Evolutionary conservation across 257 asterid genomes (phyloP).

Genomic region (Solanum chiquidenum): DNA sequence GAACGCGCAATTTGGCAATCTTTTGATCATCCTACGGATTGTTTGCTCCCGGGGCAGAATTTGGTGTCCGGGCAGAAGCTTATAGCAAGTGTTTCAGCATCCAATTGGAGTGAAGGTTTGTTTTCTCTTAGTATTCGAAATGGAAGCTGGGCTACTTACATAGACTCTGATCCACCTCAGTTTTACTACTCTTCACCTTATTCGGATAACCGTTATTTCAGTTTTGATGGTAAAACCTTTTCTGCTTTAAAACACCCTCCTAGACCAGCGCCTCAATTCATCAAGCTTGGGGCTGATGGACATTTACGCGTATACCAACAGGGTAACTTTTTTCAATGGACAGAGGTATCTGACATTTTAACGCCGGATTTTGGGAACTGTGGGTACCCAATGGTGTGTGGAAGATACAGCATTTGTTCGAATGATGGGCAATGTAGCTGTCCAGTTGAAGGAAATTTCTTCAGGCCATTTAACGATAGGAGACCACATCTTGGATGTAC

Average conservation of each 20-base stretch:
- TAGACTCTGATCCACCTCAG: background rate
- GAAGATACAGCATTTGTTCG: background rate
- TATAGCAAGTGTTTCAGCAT: background rate
- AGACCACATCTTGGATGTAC: background rate
- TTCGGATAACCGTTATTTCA: background rate
- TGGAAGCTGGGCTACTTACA: background rate
- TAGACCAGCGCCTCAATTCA: background rate
- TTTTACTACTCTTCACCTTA: background rate
- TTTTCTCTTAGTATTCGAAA: background rate
- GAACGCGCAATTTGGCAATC: background rate
- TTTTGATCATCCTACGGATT: constrained; percentile 7
- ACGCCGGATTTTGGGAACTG: background rate
- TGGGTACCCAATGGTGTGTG: background rate
- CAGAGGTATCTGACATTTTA: background rate
- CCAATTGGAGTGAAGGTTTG: background rate
- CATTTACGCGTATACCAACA: background rate
- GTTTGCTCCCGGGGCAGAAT: background rate
- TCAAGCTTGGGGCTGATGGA: background rate
- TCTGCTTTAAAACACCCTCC: background rate
- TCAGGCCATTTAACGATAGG: background rate
- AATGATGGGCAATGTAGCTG: background rate
- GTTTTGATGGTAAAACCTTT: background rate
- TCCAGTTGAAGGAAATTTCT: background rate
- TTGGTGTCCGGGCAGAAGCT: background rate
- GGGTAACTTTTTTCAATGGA: background rate